Conservation (phyloP, 768 basidiomycete genomes). For the Lentinula aciculospora region DNA sequence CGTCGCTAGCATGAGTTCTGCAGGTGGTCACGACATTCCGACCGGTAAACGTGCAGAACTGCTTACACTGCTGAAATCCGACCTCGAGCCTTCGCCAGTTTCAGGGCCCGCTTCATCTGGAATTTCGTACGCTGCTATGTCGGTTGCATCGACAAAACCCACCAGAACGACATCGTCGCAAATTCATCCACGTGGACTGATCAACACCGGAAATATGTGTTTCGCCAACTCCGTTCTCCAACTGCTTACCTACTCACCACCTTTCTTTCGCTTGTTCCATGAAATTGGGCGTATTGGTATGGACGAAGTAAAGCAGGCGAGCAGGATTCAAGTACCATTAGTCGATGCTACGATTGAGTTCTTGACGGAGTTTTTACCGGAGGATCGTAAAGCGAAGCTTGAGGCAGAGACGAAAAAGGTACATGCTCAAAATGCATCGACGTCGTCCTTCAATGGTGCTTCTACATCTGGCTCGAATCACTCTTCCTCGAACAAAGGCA, state of each 20-base stretch:
- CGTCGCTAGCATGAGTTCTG: conserved; percentile 15
- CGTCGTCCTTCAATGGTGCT: neutral
- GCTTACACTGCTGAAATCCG: conserved; percentile 43
- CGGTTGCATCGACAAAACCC: conserved; percentile 2
- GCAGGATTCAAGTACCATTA: conserved; percentile 36
- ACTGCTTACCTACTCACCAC: conserved; percentile 82
- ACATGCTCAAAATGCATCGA: neutral
- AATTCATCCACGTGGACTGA: conserved; percentile 70
- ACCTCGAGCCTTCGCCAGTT: conserved; percentile 17
- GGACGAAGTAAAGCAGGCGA: conserved; percentile 15
- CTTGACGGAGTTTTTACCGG: conserved; percentile 63
- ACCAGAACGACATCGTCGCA: conserved; percentile 7
- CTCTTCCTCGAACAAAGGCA: conserved; percentile 29
- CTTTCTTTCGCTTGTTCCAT: conserved; percentile 74
- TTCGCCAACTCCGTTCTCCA: conserved; percentile 96
- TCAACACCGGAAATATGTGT: conserved; percentile 97
- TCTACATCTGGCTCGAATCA: neutral
- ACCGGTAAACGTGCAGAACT: conserved; percentile 43
- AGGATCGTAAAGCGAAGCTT: conserved; percentile 21
- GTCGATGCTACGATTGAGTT: conserved; percentile 70
- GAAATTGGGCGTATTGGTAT: conserved; percentile 49
- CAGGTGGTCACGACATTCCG: conserved; percentile 20
- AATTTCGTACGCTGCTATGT: conserved; percentile 13
- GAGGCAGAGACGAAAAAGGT: conserved; percentile 15
- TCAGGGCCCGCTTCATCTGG: conserved; percentile 10